These are phyloP conservation scores for Trichosporon coremiiforme DNA, from an alignment of 1,284 basidiomycete species.

Conservation along the genomic window DNA sequence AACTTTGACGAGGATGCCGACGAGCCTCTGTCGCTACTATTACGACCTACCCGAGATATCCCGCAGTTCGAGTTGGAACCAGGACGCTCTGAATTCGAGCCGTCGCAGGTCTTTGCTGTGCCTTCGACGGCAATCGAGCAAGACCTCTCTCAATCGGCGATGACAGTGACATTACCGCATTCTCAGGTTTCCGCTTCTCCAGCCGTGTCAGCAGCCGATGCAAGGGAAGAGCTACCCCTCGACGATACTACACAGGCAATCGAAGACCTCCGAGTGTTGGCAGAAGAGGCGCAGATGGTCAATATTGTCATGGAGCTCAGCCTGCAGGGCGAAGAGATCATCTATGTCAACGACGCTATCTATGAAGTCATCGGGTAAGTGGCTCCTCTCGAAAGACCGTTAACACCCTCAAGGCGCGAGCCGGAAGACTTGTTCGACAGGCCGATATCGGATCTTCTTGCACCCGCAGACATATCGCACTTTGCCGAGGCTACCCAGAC, in stretches of 20 bases:
- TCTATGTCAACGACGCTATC: conserved; percentile 95
- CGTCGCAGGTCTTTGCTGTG: not conserved
- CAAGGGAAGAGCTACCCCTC: not conserved
- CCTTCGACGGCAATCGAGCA: not conserved
- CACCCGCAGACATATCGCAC: conserved; percentile 78
- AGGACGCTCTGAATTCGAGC: not conserved
- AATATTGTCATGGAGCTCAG: conserved; percentile 95
- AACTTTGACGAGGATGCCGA: conserved; percentile 91
- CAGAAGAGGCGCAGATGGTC: conserved; percentile 88
- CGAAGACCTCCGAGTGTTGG: conserved; percentile 78
- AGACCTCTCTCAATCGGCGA: conserved; percentile 21
- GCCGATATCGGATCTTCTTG: conserved; percentile 79
- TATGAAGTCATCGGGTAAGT: conserved; percentile 86
- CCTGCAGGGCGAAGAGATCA: conserved; percentile 79
- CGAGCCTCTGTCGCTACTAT: conserved; percentile 84
- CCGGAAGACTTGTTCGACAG: conserved; percentile 77
- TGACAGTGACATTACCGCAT: conserved; percentile 16
- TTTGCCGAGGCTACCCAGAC: conserved; percentile 86
- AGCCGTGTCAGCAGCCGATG: not conserved
- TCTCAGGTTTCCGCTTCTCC: not conserved
- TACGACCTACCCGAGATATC: conserved; percentile 65
- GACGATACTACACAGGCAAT: conserved; percentile 62
- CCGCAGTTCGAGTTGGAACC: conserved; percentile 29
- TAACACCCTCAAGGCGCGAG: conserved; percentile 65
- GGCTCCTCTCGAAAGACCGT: not conserved